phyloP scores from a whole-genome alignment of 345 rosid genomes.

The Brassica rapa region DNA sequence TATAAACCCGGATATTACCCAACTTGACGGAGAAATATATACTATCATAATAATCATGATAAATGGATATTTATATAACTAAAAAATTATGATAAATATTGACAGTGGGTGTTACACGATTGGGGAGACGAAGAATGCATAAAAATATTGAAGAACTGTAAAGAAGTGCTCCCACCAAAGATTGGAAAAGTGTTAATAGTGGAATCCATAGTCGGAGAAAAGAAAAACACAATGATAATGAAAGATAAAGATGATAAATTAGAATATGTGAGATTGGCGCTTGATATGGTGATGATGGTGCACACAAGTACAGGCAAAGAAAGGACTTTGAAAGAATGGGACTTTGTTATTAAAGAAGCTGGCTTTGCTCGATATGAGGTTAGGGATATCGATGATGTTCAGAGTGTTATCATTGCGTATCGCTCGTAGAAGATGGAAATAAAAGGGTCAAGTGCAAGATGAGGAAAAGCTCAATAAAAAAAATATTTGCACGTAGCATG shows the following conservation, averaged over 20 bases:
- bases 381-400: conserved; percentile 45
- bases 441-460: background rate
- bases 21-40: background rate
- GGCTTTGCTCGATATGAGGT: conserved; percentile 54
- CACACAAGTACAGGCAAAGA: conserved; percentile 65
- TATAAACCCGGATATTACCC: too few species aligned
- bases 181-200: conserved; percentile 65
- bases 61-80: background rate
- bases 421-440: conserved; percentile 18
- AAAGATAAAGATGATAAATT: conserved; percentile 41
- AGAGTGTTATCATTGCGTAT: conserved; percentile 55
- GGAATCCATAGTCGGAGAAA: conserved; percentile 52
- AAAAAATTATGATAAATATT: background rate
- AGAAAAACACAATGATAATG: conserved; percentile 5
- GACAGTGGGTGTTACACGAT: conserved; percentile 64
- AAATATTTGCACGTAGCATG: background rate
- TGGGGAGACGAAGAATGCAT: conserved; percentile 75
- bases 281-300: conserved; percentile 82
- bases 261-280: conserved; percentile 47
- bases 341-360: conserved; percentile 50
- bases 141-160: conserved; percentile 59
- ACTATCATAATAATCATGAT: background rate
- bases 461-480: background rate
- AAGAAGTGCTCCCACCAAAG: conserved; percentile 53
- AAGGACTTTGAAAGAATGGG: conserved; percentile 71